Evolutionary conservation across 208 protist species (phyloP), one percentile per base, ranked within the genome.

Genomic region (Entamoeba invadens): DNA sequence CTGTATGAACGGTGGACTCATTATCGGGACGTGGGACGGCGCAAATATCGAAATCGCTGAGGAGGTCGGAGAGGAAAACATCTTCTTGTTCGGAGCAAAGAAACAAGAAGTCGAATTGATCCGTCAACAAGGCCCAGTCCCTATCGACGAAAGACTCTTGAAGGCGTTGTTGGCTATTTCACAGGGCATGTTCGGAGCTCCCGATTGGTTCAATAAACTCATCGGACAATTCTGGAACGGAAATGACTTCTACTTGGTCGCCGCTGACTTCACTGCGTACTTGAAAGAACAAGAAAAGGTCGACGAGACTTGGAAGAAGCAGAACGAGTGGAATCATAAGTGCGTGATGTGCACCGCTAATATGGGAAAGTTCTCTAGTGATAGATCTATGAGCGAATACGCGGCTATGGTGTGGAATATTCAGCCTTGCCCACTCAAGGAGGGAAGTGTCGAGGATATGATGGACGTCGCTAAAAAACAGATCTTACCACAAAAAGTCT

Each of bases 191-290:
- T 94, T 94, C 45, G 57, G 57, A 5, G 38, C 35, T 93, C 31
- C 6, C 45, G 87, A 50, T 45, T 46, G 38, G 18, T 94, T 93
- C 35, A 45, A 45, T 5, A 68, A 92, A 46, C 0, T 93, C 6
- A 93, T 93, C 38, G 45, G 47, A 45, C 42, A 45, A 45, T 25
- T 93, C 25, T n/a, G 45, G 44, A 31, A 5, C 6, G 68, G 94
- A 44, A 94, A 93, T 68, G 96, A 97, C 77, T 92, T 95, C 92
- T 97, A 96, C 68, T 94, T 96, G 38, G 47, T 97, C 42, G 91
- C 94, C 21, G 93, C 95, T 87, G 97, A 97, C 94, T 97, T 97
- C 87, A 91, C 93, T 92, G 5, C 42, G 4, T 93, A 93, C 44
- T 4, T 93, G 2, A 21, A 93, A 46, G 44, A 44, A 12, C 25